These are phyloP conservation scores for Ramichloridium luteum DNA, from an alignment of 2,329 filamentous ascomycete species.

Conservation along the genomic window DNA sequence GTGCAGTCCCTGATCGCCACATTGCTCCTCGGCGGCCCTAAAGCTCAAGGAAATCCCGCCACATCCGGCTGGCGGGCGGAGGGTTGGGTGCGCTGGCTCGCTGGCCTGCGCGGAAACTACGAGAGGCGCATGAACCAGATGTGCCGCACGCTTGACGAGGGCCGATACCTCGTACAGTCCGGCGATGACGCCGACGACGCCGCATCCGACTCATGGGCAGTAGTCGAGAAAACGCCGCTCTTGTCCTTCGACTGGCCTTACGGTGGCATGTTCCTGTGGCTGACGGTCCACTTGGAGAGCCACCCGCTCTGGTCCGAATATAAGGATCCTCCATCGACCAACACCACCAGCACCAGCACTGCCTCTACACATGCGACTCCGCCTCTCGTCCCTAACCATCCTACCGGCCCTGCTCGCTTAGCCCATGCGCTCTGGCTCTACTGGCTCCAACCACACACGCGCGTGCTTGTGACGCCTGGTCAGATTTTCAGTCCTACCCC, in stretches of 20 bases:
- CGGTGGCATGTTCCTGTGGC: constrained; percentile 88
- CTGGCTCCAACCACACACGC: constrained; percentile 55
- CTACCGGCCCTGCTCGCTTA: constrained; percentile 40
- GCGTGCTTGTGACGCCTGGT: constrained; percentile 60
- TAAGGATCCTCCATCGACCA: constrained; percentile 29
- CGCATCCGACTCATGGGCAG: constrained; percentile 52
- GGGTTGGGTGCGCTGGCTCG: constrained; percentile 87
- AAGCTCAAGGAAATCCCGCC: constrained; percentile 39
- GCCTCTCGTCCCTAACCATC: too few relatives aligned
- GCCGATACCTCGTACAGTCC: constrained; percentile 53
- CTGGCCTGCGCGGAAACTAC: constrained; percentile 70
- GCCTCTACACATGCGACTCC: not conserved
- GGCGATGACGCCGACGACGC: constrained; percentile 26
- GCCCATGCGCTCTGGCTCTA: constrained; percentile 57
- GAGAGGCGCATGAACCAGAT: constrained; percentile 74
- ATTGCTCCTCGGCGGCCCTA: constrained; percentile 56
- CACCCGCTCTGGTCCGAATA: constrained; percentile 55
- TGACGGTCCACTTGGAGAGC: constrained; percentile 55
- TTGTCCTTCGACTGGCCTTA: constrained; percentile 69
- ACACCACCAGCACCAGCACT: not conserved
- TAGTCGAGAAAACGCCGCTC: constrained; percentile 61
- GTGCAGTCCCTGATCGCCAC: constrained; percentile 73
- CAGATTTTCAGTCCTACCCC: constrained; percentile 58
- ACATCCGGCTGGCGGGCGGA: constrained; percentile 57
- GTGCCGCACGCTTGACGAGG: constrained; percentile 59